phyloP scores from a whole-genome alignment of 23 red algal genomes.

The Gracilaria domingensis region DNA sequence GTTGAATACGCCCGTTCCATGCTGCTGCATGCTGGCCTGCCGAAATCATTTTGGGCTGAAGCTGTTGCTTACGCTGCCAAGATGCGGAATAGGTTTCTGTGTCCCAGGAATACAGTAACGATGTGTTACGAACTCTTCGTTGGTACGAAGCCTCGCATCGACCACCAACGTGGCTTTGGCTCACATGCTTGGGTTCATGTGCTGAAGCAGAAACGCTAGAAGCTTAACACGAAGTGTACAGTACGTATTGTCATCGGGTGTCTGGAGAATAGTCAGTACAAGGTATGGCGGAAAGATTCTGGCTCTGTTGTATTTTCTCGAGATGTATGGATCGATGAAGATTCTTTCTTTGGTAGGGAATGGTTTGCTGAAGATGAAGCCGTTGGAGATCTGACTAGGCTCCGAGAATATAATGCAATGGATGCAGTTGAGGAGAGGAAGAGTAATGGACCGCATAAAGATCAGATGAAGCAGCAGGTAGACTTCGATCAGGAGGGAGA shows the following conservation, averaged over 20 bases:
- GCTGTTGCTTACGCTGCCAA: conserved; percentile 29
- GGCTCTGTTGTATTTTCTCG: not conserved
- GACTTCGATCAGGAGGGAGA: no score
- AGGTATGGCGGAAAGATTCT: not conserved
- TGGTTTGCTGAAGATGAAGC: not conserved
- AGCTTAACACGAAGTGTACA: not conserved
- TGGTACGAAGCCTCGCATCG: conserved; percentile 13
- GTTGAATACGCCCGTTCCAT: conserved; percentile 26
- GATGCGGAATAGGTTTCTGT: conserved; percentile 6
- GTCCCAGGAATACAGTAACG: not conserved
- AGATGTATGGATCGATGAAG: conserved; percentile 15
- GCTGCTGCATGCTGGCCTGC: conserved; percentile 17
- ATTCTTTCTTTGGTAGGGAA: not conserved
- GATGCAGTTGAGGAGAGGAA: not conserved
- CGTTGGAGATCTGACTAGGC: not conserved
- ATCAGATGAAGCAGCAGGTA: no score
- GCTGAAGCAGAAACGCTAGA: conserved; percentile 20
- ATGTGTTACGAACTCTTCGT: not conserved
- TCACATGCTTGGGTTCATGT: not conserved
- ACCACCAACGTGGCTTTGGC: conserved; percentile 24
- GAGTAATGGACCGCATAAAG: not conserved
- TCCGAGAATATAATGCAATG: not conserved
- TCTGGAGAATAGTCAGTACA: conserved; percentile 46
- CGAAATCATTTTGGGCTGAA: conserved; percentile 31
- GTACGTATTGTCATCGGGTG: conserved; percentile 1